phyloP scores from a whole-genome alignment of 805 yeast species.

The Saccharomyces jurei region DNA sequence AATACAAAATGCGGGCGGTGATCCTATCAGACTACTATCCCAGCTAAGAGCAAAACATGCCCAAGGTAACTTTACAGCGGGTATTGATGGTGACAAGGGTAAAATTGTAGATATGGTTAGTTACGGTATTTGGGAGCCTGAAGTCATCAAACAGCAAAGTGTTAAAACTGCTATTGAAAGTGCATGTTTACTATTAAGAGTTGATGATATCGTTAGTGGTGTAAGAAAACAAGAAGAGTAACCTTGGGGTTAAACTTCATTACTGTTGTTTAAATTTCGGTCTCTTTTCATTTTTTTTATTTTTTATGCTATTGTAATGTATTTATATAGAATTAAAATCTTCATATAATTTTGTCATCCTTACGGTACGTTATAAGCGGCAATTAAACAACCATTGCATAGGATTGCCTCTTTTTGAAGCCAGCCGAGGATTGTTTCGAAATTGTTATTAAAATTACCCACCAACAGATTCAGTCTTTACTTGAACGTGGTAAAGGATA shows the following conservation, averaged over 20 bases:
- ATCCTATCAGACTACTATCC: constrained; percentile 81
- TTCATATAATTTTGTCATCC: not conserved
- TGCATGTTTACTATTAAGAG: constrained; percentile 89
- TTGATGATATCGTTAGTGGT: constrained; percentile 96
- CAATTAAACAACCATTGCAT: not conserved
- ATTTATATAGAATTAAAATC: not conserved
- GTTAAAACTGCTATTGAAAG: constrained; percentile 97
- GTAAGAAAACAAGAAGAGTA: constrained; percentile 50
- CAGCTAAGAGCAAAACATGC: constrained; percentile 96
- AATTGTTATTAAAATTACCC: not conserved
- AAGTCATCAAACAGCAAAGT: constrained; percentile 92
- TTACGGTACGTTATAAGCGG: not conserved
- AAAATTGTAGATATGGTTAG: constrained; percentile 91
- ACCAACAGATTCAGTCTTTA: too few species aligned
- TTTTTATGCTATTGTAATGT: not conserved
- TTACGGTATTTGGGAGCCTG: constrained; percentile 99
- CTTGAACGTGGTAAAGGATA: not conserved
- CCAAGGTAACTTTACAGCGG: constrained; percentile 74
- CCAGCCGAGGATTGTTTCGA: too few species aligned
- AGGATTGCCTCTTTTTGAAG: not conserved
- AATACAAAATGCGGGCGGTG: constrained; percentile 96
- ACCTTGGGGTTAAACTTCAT: not conserved
- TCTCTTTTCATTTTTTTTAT: not conserved
- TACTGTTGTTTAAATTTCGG: not conserved
- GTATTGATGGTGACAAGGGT: constrained; percentile 92